Evolutionary conservation across 352 stramenopile species (phyloP), one percentile per base, ranked within the genome.

Genomic region (Phytophthora quininea): DNA sequence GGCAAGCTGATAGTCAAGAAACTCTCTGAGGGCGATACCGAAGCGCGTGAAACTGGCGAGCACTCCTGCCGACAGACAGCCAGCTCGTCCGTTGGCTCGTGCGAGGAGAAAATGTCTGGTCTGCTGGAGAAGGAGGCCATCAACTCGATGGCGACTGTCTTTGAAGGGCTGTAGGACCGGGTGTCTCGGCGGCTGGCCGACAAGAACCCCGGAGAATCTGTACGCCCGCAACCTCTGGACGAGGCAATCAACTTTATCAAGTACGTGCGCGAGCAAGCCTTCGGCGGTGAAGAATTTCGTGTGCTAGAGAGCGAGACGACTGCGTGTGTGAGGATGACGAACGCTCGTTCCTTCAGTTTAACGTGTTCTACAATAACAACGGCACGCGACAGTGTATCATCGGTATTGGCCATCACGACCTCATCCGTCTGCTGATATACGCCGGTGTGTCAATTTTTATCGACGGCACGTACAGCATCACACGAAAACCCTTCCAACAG

Each of bases 311-410:
- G 14, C 12, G 1, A 4, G 11, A 42, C 42, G 8, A 37, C 30
- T 7, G 54, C 10, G 35, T 40, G 35, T 40, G 35, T 40, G 35
- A 14, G 9, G 55, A 62, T 9, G 33, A 54, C 9, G 19, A 24
- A 24, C 55, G 33, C n/a, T 62, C 55, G 7, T 62, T 62, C 14
- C 10, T 54, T 0, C 46, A 55, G 2, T 62, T 62, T 33, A 47
- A 54, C 33, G 19, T 55, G 4, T 62, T 55, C 8, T 40, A 49
- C 10, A 19, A 49, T 19, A 50, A 62, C 12, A 2, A 8, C 4
- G 45, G 43, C 12, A 54, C 50, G 43, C 0, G 46, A 30, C 55
- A 62, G 33, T 27, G 55, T 30, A 31, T 62, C 19, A 40, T 55
- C 31, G 45, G 55, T 3, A 48, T 62, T 30, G 45, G 12, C 7